Evolutionary conservation across 768 basidiomycete genomes (phyloP), one percentile per base, ranked within the genome.

Genomic region (Lyophyllum decastes): DNA sequence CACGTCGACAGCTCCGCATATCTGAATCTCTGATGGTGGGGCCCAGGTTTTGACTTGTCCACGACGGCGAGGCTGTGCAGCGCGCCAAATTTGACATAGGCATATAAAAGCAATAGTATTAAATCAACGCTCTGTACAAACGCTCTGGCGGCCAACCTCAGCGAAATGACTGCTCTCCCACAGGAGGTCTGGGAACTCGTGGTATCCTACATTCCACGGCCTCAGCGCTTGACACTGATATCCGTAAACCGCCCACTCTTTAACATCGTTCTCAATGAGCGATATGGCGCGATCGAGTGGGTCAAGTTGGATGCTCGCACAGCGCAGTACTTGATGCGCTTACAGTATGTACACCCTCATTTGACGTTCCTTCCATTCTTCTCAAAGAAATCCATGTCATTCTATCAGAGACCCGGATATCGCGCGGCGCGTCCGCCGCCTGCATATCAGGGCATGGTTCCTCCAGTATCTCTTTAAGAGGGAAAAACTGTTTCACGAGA

Each of bases 401-500:
- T 5, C 16, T 17, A 5, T 17, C 33, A 76, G 75, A 59, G 66
- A 68, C n/a, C 73, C 73, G 35, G 47, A 68, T 2, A 67, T 75
- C 30, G 75, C 73, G 0, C 24, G 45, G n/a, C 68, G 68, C 40
- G 77, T 77, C 17, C 63, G 69, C 21, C 65, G 67, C n/a, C 64
- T 78, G 14, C 65, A 69, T 40, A 68, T 79, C 22, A 70, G 74
- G 0, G 73, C 73, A 8, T 78, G 76, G 75, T 78, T 78, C 60
- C 66, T 79, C 46, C 70, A 75, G 24, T 70, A 70, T 57, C 69
- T 76, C 25, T 58, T 70, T n/a, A 62, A 65, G 46, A 57, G 68
- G 35, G 65, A 70, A 34, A 43, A 52, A 2, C 46, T 66, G 14
- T 38, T 56, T 40, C 43, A 45, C 16, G 40, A 34, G 25, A 25